Evolutionary conservation across 2,329 filamentous ascomycete genomes (phyloP), one percentile per base, ranked within the genome.

Genomic region (Fusarium scirpi): DNA sequence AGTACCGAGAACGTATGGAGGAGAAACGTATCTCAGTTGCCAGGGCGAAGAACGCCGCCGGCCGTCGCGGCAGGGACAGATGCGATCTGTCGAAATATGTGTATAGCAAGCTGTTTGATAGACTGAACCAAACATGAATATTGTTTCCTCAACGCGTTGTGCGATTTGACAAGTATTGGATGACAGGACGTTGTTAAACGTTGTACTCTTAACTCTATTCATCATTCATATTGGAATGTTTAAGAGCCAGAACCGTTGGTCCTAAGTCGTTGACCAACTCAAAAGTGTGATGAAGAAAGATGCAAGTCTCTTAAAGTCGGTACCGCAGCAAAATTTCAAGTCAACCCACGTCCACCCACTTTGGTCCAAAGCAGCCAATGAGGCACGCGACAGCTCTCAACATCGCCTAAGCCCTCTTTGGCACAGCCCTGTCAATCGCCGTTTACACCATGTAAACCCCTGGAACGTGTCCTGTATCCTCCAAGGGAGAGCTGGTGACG

Each of bases 1-100:
- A 86, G 85, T 92, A 96, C 94, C 92, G 92, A 94, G 87, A 88
- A 85, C 86, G 91, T 90, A 93, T 86, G 81, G 86, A 78, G 82
- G 68, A 65, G 80, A 67, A 81, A 85, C 80, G 78, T 80, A 76
- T 84, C 86, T 88, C 88, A 89, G 89, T 90, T 87, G 86, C 88
- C 85, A 85, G 80, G 83, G 83, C 82, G 77, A 75, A 74, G 81
- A 58, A 66, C 67, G 58, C 71, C 83, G 82, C 69, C 78, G 82
- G 85, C 83, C 85, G 87, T 84, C 86, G 86, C 82, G 87, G 87
- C 87, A 81, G 73, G 70, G 74, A 65, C 53, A 72, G 57, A 65
- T 65, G 53, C 34, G 34, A 62, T 56, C 47, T 65, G 67, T 47
- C 59, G 29, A 32, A 29, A 30, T 38, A 27, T 59, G 38, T 69